Percentiles rank a stretch among this genome's conserved stretches.
Evolutionary conservation across 2,329 filamentous ascomycete species (phyloP).

Genomic region (Fusarium transvaalense): DNA sequence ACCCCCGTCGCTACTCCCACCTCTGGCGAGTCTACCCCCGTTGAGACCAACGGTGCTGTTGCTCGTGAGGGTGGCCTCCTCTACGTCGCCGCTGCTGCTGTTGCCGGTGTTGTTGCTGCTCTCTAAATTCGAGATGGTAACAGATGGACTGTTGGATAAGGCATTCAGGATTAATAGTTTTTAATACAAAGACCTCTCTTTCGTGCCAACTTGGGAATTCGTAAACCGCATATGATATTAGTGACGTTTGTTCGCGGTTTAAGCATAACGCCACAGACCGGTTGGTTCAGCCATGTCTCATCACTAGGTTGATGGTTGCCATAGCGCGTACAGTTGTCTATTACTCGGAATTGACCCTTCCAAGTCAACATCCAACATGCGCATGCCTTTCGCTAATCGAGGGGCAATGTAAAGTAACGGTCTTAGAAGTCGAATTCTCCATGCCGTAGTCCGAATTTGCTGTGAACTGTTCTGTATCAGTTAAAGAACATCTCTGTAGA

Average conservation of each 20-base stretch:
- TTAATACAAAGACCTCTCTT: conserved; percentile 27
- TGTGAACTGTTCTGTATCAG: not conserved
- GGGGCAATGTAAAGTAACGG: not conserved
- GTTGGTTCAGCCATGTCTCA: conserved; percentile 8
- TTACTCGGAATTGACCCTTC: not conserved
- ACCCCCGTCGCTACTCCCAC: conserved; percentile 17
- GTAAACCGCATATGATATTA: not conserved
- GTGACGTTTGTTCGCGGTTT: not conserved
- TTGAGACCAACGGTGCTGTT: conserved; percentile 38
- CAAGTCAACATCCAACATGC: not conserved
- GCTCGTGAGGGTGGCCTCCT: conserved; percentile 47
- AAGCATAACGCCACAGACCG: conserved; percentile 1
- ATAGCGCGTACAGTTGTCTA: not conserved
- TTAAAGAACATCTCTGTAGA: not conserved
- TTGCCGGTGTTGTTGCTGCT: conserved; percentile 49
- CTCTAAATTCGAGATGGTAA: conserved; percentile 42
- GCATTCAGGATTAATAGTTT: conserved; percentile 24
- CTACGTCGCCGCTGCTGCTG: conserved; percentile 50
- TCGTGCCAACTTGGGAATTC: not conserved
- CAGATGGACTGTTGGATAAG: not conserved
- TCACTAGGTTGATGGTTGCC: not conserved
- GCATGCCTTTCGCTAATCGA: not conserved
- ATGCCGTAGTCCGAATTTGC: not conserved
- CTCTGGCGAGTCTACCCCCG: conserved; percentile 5
- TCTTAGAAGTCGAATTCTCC: not conserved